Evolutionary conservation across 495 filamentous ascomycete species (phyloP).

Genomic region (Tuber microsphaerosporum): DNA sequence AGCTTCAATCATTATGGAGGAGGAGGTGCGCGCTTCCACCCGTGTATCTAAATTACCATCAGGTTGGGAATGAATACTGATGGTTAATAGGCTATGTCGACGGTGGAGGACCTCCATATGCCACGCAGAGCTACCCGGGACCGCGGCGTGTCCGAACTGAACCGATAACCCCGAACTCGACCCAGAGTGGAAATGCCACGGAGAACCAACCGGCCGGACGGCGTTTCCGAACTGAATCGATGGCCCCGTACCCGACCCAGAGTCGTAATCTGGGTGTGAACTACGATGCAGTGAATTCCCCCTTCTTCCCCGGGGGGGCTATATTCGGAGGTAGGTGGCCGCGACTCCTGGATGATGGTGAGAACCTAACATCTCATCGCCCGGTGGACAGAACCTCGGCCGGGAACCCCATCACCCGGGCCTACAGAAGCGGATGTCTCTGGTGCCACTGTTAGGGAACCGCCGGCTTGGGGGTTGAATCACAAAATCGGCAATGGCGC

Average conservation of each 20-base stretch:
- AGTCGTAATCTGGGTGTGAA: background rate
- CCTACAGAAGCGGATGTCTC: background rate
- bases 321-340: too few species aligned
- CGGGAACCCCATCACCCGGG: too few species aligned
- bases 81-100: background rate
- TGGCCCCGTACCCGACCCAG: too few species aligned
- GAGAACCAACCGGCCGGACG: too few species aligned
- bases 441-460: background rate
- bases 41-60: background rate
- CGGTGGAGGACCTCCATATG: background rate
- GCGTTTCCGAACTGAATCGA: too few species aligned
- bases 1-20: too few species aligned
- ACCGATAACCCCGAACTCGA: background rate
- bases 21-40: background rate
- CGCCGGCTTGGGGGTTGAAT: background rate
- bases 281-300: background rate
- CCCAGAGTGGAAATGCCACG: background rate
- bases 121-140: background rate
- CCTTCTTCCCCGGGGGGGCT: too few species aligned
- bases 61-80: background rate
- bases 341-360: too few species aligned
- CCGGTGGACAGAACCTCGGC: too few species aligned
- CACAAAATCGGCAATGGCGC: background rate
- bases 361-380: too few species aligned
- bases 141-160: background rate